phyloP scores from a whole-genome alignment of 345 rosid species.

The Salix dunnii region DNA sequence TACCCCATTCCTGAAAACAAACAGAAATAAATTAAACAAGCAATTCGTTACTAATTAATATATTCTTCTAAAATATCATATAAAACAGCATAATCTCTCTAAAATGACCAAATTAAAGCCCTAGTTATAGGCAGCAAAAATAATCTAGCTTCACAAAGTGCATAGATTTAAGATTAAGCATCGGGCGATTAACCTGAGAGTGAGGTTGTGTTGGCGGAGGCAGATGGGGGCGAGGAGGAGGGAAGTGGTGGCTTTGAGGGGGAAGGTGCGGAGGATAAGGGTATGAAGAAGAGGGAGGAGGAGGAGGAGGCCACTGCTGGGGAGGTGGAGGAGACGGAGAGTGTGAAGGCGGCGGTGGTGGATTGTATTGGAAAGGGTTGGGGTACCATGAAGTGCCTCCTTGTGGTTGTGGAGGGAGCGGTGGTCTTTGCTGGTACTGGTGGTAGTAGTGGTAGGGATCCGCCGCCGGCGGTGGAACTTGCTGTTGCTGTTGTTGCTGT shows the following conservation, averaged over 20 bases:
- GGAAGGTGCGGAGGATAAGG: constrained; percentile 34
- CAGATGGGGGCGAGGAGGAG: constrained; percentile 33
- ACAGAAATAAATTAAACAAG: neutral
- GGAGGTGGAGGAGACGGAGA: constrained; percentile 54
- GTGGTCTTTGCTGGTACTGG: constrained; percentile 15
- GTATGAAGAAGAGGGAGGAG: constrained; percentile 23
- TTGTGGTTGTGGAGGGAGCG: constrained; percentile 23
- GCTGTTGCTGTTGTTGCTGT: constrained; percentile 28
- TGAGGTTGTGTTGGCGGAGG: constrained; percentile 30
- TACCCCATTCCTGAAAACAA: constrained; percentile 65
- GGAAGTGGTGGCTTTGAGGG: constrained; percentile 36
- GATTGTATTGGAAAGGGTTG: constrained; percentile 21
- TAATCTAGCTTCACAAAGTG: neutral
- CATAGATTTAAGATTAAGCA: neutral
- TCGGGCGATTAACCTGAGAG: constrained; percentile 43
- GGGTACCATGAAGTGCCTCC: constrained; percentile 14
- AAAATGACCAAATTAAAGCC: no score
- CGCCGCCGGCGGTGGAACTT: constrained; percentile 30
- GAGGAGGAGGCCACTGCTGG: constrained; percentile 47
- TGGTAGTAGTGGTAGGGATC: constrained; percentile 41
- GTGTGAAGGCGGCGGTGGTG: constrained; percentile 37
- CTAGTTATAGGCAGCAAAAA: no score
- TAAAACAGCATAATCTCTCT: no score
- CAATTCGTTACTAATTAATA: neutral
- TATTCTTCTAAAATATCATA: neutral